phyloP scores from a whole-genome alignment of 2,329 filamentous ascomycete species.

The Atkinsonella texensis region DNA sequence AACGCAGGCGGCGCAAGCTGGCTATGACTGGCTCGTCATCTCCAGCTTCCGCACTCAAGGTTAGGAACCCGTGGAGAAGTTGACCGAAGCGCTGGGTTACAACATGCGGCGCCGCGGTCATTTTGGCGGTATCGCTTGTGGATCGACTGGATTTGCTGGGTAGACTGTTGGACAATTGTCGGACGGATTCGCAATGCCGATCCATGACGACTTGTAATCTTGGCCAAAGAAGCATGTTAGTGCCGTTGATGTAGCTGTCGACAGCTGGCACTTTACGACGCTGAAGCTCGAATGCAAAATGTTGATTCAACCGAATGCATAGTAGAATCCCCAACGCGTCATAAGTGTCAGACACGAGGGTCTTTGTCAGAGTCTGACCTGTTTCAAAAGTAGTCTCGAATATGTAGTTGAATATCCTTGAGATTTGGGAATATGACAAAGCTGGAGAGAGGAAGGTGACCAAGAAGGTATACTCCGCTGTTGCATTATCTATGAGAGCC shows the following conservation, averaged over 20 bases:
- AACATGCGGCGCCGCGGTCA: slow-evolving; percentile 76
- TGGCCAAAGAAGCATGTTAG: slow-evolving; percentile 93
- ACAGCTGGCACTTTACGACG: slow-evolving; percentile 78
- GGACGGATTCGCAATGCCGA: slow-evolving; percentile 78
- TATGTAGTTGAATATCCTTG: slow-evolving; percentile 73
- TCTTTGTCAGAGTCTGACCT: slow-evolving; percentile 64
- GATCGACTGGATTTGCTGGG: slow-evolving; percentile 30
- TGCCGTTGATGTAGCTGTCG: slow-evolving; percentile 87
- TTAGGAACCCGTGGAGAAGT: slow-evolving; percentile 72
- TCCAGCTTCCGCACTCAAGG: slow-evolving; percentile 76
- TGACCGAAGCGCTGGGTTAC: slow-evolving; percentile 94
- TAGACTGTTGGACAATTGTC: slow-evolving; percentile 43
- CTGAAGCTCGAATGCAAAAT: slow-evolving; percentile 88
- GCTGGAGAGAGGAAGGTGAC: slow-evolving; percentile 78
- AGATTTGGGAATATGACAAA: slow-evolving; percentile 63
- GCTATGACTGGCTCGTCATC: slow-evolving; percentile 88
- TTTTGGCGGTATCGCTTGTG: slow-evolving; percentile 41
- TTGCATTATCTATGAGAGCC: slow-evolving; percentile 85
- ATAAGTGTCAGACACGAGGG: slow-evolving; percentile 62
- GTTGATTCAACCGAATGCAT: slow-evolving; percentile 88
- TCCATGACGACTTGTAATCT: slow-evolving; percentile 92
- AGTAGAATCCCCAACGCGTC: slow-evolving; percentile 81
- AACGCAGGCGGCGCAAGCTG: slow-evolving; percentile 63
- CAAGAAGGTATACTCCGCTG: slow-evolving; percentile 89
- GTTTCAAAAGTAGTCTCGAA: slow-evolving; percentile 85